These are phyloP conservation scores for Macrotyloma uniflorum DNA, from an alignment of 306 rosid genomes.

Conservation along the genomic window DNA sequence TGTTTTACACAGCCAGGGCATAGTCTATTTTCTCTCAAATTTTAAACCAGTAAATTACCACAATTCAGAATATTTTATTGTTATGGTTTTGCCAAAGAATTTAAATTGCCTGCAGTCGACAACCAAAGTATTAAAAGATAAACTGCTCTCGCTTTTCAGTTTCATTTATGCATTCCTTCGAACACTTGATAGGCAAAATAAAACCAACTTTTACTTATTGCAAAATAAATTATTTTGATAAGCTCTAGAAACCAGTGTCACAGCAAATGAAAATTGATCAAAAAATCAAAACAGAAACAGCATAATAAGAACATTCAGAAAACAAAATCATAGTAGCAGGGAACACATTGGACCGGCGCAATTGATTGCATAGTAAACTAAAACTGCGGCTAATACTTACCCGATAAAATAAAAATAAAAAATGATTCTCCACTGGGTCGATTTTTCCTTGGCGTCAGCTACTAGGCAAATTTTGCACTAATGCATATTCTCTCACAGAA, in stretches of 20 bases:
- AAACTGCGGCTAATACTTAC: neutral
- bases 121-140: neutral
- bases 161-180: neutral
- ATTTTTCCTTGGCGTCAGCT: neutral
- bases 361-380: neutral
- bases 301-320: neutral
- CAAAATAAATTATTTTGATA: neutral
- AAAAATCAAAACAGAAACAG: neutral
- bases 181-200: neutral
- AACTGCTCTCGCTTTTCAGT: neutral
- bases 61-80: neutral
- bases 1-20: neutral
- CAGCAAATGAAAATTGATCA: neutral
- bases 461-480: neutral
- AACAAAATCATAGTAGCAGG: neutral
- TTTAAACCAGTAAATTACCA: neutral
- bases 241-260: neutral
- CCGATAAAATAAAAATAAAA: neutral
- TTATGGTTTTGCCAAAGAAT: neutral
- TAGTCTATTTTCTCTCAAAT: neutral
- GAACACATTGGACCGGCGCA: neutral
- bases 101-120: neutral
- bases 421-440: neutral
- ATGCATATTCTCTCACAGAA: neutral
- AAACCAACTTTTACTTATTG: neutral